These are phyloP conservation scores for Chimonanthus salicifolius DNA, from an alignment of 164 flowering plant species.

Conservation along the genomic window DNA sequence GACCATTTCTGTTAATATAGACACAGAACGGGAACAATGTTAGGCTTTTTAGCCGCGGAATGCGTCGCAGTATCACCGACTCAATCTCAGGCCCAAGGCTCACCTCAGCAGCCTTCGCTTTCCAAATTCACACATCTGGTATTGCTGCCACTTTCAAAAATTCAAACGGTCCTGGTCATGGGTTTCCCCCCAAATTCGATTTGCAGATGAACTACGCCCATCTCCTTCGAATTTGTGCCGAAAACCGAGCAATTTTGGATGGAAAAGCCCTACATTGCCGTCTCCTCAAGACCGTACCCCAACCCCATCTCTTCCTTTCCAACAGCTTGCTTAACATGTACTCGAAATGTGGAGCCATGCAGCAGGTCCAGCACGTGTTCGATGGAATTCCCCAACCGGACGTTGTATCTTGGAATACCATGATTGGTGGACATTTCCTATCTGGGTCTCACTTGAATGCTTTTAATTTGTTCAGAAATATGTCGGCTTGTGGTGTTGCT, in stretches of 20 bases:
- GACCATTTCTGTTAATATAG: no score
- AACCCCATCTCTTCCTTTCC: conserved; percentile 6
- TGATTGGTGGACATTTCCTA: conserved; percentile 8
- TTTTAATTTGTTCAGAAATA: conserved; percentile 3
- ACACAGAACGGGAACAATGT: no score
- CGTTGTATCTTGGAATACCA: conserved; percentile 17
- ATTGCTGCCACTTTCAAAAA: neutral
- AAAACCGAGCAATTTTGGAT: conserved; percentile 1
- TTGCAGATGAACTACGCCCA: conserved; percentile 7
- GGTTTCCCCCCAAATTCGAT: neutral
- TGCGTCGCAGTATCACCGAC: no score
- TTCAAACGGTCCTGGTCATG: neutral
- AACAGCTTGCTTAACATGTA: conserved; percentile 17
- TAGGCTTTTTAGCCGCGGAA: no score
- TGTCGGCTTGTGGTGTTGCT: conserved; percentile 3
- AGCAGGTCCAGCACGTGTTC: conserved; percentile 6
- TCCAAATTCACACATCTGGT: neutral
- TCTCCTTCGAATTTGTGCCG: conserved; percentile 9
- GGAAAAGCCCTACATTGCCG: conserved; percentile 12
- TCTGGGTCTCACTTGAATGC: neutral
- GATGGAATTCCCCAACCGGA: conserved; percentile 13
- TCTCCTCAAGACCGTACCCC: conserved; percentile 5
- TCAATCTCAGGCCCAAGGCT: neutral
- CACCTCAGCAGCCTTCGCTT: neutral
- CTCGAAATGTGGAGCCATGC: conserved; percentile 2